Percentiles rank a stretch among this genome's conserved stretches.
Evolutionary conservation across 2,329 filamentous ascomycete genomes (phyloP).

Genomic region (Didymella sp.): DNA sequence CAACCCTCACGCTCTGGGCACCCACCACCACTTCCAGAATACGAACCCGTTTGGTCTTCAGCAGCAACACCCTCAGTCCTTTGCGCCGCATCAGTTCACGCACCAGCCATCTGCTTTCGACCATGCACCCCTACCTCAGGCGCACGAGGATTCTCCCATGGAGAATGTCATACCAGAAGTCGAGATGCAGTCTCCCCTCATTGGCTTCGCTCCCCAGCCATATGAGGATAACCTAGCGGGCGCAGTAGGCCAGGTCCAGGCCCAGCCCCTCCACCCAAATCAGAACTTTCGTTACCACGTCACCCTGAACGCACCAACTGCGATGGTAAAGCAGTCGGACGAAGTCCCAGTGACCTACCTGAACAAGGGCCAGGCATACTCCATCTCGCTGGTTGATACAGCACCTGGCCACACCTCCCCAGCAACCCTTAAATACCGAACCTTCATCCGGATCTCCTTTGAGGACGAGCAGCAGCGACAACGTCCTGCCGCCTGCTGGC

Average conservation of each 20-base stretch:
- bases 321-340: constrained; percentile 88
- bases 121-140: constrained; percentile 68
- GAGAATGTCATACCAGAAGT: constrained; percentile 61
- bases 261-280: constrained; percentile 45
- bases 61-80: constrained; percentile 58
- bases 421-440: constrained; percentile 77
- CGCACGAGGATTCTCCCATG: constrained; percentile 71
- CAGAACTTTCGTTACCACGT: constrained; percentile 77
- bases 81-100: constrained; percentile 79
- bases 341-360: constrained; percentile 98
- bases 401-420: constrained; percentile 62
- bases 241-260: constrained; percentile 26
- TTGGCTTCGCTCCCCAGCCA: constrained; percentile 62
- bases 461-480: constrained; percentile 93
- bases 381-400: constrained; percentile 82
- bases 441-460: constrained; percentile 93
- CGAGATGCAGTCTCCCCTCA: constrained; percentile 67
- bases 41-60: constrained; percentile 74
- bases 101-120: constrained; percentile 83
- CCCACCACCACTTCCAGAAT: constrained; percentile 61
- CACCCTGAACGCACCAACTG: constrained; percentile 90
- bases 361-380: constrained; percentile 96
- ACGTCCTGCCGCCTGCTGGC: constrained; percentile 84
- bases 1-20: constrained; percentile 55
- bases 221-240: constrained; percentile 58